Conservation (phyloP, 192 early-diverging fungal species). For the Neocallimastix lanati region DNA sequence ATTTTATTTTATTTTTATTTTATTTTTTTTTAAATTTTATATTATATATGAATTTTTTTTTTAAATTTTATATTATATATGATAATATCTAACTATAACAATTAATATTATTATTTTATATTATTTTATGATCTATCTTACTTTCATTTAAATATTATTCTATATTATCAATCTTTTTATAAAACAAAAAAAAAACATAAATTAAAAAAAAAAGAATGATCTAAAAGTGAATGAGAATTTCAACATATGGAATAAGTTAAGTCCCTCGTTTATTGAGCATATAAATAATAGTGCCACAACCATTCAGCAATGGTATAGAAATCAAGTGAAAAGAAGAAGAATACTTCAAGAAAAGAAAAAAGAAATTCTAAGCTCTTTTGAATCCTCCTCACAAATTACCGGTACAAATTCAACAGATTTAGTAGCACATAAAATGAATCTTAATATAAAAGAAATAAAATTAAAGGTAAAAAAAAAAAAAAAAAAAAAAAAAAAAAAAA, state of each 20-base stretch:
- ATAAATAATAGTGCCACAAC: not conserved
- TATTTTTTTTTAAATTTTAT: no score
- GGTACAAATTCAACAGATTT: not conserved
- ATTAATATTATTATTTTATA: no score
- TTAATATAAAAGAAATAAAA: not conserved
- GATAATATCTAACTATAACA: no score
- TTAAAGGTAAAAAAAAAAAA: not conserved
- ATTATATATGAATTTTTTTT: no score
- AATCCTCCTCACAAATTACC: not conserved
- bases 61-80: no score
- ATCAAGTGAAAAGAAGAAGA: not conserved
- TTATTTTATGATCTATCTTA: no score
- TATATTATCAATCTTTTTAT: no score
- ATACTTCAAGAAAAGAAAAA: not conserved
- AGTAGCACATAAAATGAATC: not conserved
- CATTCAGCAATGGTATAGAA: not conserved
- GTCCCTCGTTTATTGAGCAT: not conserved
- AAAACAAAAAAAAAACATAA: no score
- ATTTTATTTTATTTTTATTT: no score
- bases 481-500: no score
- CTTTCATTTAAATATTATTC: no score
- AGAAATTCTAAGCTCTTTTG: not conserved
- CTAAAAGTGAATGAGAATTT: not conserved
- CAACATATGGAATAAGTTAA: not conserved
- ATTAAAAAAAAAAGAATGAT: no score